These are phyloP conservation scores for Nyssa sinensis DNA, from an alignment of 148 eudicot genomes.

Conservation along the genomic window DNA sequence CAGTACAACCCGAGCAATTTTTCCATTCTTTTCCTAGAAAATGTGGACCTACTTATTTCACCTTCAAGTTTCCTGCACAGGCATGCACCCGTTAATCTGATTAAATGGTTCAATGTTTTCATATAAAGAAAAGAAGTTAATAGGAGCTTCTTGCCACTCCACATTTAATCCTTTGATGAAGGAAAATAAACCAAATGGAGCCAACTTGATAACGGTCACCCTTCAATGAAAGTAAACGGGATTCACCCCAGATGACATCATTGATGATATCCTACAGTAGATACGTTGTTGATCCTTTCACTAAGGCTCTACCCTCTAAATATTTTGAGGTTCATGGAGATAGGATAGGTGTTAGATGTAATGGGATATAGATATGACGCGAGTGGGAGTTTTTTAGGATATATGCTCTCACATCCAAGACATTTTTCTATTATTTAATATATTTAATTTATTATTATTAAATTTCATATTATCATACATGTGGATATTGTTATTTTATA, in stretches of 20 bases:
- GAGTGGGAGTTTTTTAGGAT: too few species aligned
- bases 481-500: too few species aligned
- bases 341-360: too few species aligned
- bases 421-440: too few species aligned
- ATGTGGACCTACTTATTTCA: not conserved
- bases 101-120: not conserved
- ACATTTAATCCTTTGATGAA: not conserved
- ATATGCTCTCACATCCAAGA: too few species aligned
- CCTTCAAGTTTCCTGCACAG: not conserved
- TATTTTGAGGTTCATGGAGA: too few species aligned
- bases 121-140: not conserved
- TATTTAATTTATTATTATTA: too few species aligned
- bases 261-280: constrained; percentile 25
- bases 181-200: not conserved
- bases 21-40: not conserved
- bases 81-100: not conserved
- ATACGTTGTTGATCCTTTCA: too few species aligned
- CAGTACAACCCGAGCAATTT: not conserved
- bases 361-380: too few species aligned
- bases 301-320: too few species aligned
- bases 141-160: not conserved
- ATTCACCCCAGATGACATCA: not conserved
- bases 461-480: too few species aligned
- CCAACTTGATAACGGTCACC: not conserved
- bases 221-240: not conserved